Evolutionary conservation across 768 basidiomycete genomes (phyloP), one percentile per base, ranked within the genome.

Genomic region (Cubamyces lactineus): DNA sequence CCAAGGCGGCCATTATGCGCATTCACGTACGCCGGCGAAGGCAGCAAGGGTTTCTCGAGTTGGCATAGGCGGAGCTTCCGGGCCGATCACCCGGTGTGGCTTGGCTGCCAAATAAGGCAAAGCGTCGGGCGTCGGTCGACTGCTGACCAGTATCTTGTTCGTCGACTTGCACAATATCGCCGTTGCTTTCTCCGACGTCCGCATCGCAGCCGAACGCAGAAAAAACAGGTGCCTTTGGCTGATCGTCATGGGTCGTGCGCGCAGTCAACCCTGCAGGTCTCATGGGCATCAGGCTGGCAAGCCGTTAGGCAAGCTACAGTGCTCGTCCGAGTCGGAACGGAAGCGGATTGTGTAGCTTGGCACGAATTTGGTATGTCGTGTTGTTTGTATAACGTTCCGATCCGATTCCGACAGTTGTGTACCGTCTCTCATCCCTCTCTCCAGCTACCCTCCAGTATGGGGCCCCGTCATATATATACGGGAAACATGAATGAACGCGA

Each of bases 251-350:
- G 11, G 5, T 11, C 34, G 5, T 34, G 34, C 34, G 34, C 34
- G 5, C 5, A 6, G 34, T 11, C 5, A 34, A 9, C 5, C n/a
- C n/a, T n/a, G 34, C 4, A 9, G 11, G 34, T n/a, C 4, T n/a
- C 43, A 19, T 17, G 45, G 7, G 17, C 5, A 19, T 16, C 45
- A 19, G 9, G 45, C 11, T 21, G 4, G 11, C 21, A 26, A 48
- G 47, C 26, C n/a, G n/a, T n/a, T n/a, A n/a, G n/a, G n/a, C n/a
- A n/a, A n/a, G n/a, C n/a, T n/a, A n/a, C n/a, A n/a, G n/a, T n/a
- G n/a, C n/a, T 40, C 17, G 57, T 59, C 57, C 57, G 57, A 23
- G 57, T 38, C 57, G 57, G 57, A 59, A 59, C 16, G 39, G 11
- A 3, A 1, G 21, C 57, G 57, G 57, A 59, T 42, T 42, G 23